Conservation (phyloP, 106 monocot species). For the Alisma plantagoaquatica region DNA sequence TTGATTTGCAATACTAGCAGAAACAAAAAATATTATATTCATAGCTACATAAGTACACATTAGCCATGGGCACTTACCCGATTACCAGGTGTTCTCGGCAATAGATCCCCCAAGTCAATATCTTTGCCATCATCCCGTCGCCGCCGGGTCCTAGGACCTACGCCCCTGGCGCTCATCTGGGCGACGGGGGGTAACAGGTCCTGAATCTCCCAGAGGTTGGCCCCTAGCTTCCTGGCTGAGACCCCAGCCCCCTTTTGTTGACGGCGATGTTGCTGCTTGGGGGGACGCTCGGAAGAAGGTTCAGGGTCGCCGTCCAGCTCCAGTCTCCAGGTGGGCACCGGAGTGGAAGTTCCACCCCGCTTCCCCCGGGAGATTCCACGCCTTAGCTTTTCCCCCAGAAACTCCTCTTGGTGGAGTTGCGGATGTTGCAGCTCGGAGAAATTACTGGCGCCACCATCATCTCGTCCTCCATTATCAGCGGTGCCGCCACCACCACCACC, state of each 20-base stretch:
- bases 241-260: background rate
- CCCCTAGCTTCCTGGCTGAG: conserved; percentile 1
- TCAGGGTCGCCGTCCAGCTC: background rate
- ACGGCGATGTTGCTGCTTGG: background rate
- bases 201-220: conserved; percentile 3
- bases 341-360: conserved; percentile 1
- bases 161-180: background rate
- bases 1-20: background rate
- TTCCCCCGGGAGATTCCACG: background rate
- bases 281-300: background rate
- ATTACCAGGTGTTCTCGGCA: background rate
- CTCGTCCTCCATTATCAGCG: background rate
- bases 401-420: background rate
- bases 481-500: background rate
- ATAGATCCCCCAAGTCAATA: conserved; percentile 1
- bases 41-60: background rate
- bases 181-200: conserved; percentile 3
- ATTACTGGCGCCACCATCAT: no score
- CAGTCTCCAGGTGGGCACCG: conserved; percentile 3
- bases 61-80: conserved; percentile 1
- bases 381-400: background rate
- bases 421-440: no score
- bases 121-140: background rate
- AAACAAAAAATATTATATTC: background rate
- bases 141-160: background rate